Base-by-base conservation (phyloP, 164 flowering plant species). In the Annona cherimola region DNA sequence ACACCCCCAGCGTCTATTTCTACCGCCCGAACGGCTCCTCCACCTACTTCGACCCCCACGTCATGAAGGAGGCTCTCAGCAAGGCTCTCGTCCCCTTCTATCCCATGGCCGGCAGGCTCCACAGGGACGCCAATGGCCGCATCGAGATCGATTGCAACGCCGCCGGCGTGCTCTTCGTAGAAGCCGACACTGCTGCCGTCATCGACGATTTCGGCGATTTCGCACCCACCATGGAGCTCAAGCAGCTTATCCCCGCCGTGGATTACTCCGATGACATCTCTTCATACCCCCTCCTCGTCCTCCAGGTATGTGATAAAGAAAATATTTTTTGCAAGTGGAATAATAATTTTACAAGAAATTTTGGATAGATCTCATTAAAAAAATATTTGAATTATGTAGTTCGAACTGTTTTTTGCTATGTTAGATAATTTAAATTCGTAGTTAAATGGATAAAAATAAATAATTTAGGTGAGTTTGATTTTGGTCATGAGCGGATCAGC, bases 201-300 rank as follows among this genome's bases (percentile, higher is more conserved):
- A 19, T 85, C 14, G 84, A 79, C 64, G 88, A 85, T 73, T 79
- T 83, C 42, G 88, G 79, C 0, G 86, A 81, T 19, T 84, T 86
- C 42, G 64, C 82, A 2, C 84, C 87, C 3, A 80, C 76, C 5
- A 41, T 76, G 50, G 78, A 78, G 46, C 78, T 83, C 67, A 70
- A 69, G 66, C 74, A 63, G 42, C 77, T 86, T 5, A 75, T 79
- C 43, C 88, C 88, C 0, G 18, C 78, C 0, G 80, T 84, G 0
- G 86, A 82, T 74, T 81, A 80, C 63, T 66, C 80, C 3, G 73
- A 70, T 2, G 79, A 77, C 66, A 81, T 84, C 6, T 74, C 77
- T 50, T 76, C 85, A 0, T 83, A 79, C 44, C 72, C 87, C 44
- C 79, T 84, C 7, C 74, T 84, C 0, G 66, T 84, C 20, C 76